These are phyloP conservation scores for Yamadazyma sp. DNA, from an alignment of 1,139 yeast species.

Conservation along the genomic window DNA sequence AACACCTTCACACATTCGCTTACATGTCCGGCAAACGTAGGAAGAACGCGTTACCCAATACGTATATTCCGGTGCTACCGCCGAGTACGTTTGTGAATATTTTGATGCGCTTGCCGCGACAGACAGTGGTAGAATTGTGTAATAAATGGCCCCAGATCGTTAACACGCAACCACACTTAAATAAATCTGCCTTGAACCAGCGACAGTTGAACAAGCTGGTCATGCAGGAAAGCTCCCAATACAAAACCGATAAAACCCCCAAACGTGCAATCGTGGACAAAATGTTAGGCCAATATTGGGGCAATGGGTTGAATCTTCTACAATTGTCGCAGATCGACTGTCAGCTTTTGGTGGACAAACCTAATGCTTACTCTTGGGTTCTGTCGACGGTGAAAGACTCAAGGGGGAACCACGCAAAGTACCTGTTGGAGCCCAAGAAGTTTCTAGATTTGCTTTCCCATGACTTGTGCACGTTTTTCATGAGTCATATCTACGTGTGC, in stretches of 20 bases:
- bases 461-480: slow-evolving; percentile 49
- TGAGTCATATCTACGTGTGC: slow-evolving; percentile 65
- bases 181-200: slow-evolving; percentile 18
- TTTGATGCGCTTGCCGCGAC: slow-evolving; percentile 32
- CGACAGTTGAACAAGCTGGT: slow-evolving; percentile 28
- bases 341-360: slow-evolving; percentile 59
- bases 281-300: slow-evolving; percentile 58
- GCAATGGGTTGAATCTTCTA: slow-evolving; percentile 60
- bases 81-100: slow-evolving; percentile 22
- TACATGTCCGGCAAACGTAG: slow-evolving; percentile 5
- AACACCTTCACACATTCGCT: no score
- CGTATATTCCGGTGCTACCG: slow-evolving; percentile 37
- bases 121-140: slow-evolving; percentile 35
- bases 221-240: slow-evolving; percentile 17
- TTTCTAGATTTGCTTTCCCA: slow-evolving; percentile 50
- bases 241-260: slow-evolving; percentile 19
- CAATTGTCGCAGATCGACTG: slow-evolving; percentile 77
- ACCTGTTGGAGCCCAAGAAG: slow-evolving; percentile 40
- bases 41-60: slow-evolving; percentile 37
- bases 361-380: slow-evolving; percentile 55
- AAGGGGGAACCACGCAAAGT: slow-evolving; percentile 29
- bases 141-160: slow-evolving; percentile 36
- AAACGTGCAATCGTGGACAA: slow-evolving; percentile 51
- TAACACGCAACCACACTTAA: slow-evolving; percentile 38
- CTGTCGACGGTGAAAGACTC: slow-evolving; percentile 54